Evolutionary conservation across 805 yeast genomes (phyloP).

Genomic region (Zygosaccharomyces gambellarensis): DNA sequence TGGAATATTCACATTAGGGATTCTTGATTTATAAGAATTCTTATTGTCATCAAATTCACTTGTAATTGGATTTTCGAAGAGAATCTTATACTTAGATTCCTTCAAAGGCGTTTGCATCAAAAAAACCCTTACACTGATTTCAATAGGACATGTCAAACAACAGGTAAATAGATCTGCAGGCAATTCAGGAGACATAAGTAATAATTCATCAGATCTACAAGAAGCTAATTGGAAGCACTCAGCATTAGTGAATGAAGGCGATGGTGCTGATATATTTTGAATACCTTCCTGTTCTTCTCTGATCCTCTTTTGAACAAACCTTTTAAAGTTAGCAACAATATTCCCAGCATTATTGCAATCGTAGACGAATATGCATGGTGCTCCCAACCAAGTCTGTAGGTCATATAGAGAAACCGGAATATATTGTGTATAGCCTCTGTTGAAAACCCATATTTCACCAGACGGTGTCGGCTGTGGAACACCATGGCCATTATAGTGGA

Average conservation of each 20-base stretch:
- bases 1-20: constrained; percentile 61
- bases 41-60: constrained; percentile 18
- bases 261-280: constrained; percentile 40
- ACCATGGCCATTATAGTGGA: constrained; percentile 97
- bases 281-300: constrained; percentile 71
- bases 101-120: constrained; percentile 73
- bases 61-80: constrained; percentile 36
- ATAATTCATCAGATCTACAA: constrained; percentile 74
- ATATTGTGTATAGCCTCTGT: constrained; percentile 94
- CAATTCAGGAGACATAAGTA: constrained; percentile 89
- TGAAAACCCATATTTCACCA: constrained; percentile 98
- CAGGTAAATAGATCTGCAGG: constrained; percentile 97
- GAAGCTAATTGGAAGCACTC: constrained; percentile 94
- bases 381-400: constrained; percentile 94
- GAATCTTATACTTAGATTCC: constrained; percentile 38
- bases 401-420: constrained; percentile 95
- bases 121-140: constrained; percentile 87
- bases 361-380: constrained; percentile 91
- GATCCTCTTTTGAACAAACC: constrained; percentile 83
- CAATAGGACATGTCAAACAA: constrained; percentile 93
- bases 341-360: constrained; percentile 95
- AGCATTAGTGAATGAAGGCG: constrained; percentile 49
- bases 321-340: constrained; percentile 81
- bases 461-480: constrained; percentile 95
- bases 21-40: constrained; percentile 21